phyloP scores from a whole-genome alignment of 2,329 filamentous ascomycete genomes.

The Aaosphaeria arxii region DNA sequence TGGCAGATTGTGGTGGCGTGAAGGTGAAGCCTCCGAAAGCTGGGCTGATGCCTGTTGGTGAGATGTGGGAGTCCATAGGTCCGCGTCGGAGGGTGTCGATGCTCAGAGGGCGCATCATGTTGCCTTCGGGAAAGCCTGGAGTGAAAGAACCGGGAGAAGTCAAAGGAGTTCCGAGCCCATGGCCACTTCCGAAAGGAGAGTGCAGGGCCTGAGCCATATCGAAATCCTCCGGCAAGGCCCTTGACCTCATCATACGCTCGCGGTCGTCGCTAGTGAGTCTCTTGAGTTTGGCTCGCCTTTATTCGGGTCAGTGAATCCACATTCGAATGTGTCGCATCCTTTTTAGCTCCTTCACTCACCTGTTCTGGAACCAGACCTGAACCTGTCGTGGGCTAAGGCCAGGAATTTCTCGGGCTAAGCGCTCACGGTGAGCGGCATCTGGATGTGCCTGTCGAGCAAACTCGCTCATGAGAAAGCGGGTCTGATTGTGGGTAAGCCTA shows the following conservation, averaged over 20 bases:
- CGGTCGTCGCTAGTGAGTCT: constrained; percentile 59
- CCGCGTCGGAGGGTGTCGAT: constrained; percentile 64
- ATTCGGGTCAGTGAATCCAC: constrained; percentile 10
- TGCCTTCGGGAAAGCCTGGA: constrained; percentile 47
- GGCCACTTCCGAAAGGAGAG: constrained; percentile 48
- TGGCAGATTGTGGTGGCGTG: constrained; percentile 51
- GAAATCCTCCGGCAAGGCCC: constrained; percentile 58
- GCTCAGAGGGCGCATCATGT: constrained; percentile 66
- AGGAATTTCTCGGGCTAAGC: constrained; percentile 84
- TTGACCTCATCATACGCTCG: constrained; percentile 59
- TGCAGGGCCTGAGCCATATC: constrained; percentile 60
- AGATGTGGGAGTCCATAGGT: constrained; percentile 64
- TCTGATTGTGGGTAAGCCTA: constrained; percentile 92
- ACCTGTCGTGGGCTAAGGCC: constrained; percentile 89
- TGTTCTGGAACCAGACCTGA: constrained; percentile 98
- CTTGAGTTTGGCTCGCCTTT: constrained; percentile 60
- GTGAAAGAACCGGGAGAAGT: constrained; percentile 44
- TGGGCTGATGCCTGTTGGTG: constrained; percentile 64
- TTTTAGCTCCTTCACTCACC: constrained; percentile 56
- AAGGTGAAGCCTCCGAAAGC: constrained; percentile 67
- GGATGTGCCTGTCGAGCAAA: constrained; percentile 94
- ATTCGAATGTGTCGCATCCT: not conserved
- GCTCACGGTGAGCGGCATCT: constrained; percentile 84
- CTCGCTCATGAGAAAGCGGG: constrained; percentile 95
- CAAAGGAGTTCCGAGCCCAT: constrained; percentile 48